phyloP scores from a whole-genome alignment of 305 asterid genomes.

The Solanum chacoense region DNA sequence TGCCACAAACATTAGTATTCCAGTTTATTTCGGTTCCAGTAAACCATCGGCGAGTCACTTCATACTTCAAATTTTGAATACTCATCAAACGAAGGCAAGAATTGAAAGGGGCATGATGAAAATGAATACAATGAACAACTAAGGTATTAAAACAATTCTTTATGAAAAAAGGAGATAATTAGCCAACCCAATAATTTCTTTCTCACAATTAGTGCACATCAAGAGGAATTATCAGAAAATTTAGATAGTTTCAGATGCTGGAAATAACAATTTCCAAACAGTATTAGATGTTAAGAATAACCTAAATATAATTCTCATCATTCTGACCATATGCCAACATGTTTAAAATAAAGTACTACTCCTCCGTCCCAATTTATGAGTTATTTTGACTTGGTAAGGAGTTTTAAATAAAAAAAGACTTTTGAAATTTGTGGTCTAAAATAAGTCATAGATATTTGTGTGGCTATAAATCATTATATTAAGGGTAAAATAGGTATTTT shows the following conservation, averaged over 20 bases:
- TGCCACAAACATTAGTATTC: neutral
- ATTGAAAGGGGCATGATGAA: neutral
- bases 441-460: neutral
- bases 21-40: neutral
- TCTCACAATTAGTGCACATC: neutral
- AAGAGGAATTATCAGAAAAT: neutral
- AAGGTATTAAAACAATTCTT: neutral
- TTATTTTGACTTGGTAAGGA: neutral
- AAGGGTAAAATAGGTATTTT: neutral
- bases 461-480: neutral
- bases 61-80: neutral
- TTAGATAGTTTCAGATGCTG: neutral
- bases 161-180: neutral
- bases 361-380: neutral
- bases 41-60: neutral
- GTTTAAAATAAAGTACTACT: neutral
- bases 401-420: no score
- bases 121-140: neutral
- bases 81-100: neutral
- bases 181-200: neutral
- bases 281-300: neutral
- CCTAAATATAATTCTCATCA: neutral
- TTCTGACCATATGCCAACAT: neutral
- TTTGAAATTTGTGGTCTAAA: neutral
- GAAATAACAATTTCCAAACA: neutral